Conservation (phyloP, 495 filamentous ascomycete species). For the Jackrogersella minutella region DNA sequence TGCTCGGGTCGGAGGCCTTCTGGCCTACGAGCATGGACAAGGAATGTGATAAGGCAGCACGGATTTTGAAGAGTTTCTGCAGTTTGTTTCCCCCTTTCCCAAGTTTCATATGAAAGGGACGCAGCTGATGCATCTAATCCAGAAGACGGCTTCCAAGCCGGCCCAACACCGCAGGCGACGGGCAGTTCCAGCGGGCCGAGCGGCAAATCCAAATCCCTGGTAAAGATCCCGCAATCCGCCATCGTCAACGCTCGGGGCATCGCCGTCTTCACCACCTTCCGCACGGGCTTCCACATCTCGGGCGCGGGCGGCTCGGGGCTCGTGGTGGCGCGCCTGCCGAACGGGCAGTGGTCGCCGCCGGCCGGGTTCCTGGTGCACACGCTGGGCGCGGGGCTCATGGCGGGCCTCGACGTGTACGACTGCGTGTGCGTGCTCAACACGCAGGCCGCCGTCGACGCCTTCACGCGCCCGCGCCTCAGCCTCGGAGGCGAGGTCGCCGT, state of each 20-base stretch:
- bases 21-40: slow-evolving; percentile 83
- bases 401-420: slow-evolving; percentile 85
- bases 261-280: slow-evolving; percentile 86
- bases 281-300: slow-evolving; percentile 81
- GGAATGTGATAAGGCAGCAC: slow-evolving; percentile 83
- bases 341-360: slow-evolving; percentile 79
- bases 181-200: slow-evolving; percentile 15
- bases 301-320: slow-evolving; percentile 80
- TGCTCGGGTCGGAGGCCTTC: slow-evolving; percentile 78
- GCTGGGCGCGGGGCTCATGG: slow-evolving; percentile 76
- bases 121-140: slow-evolving; percentile 17
- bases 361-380: slow-evolving; percentile 83
- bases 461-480: slow-evolving; percentile 73
- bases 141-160: slow-evolving; percentile 56
- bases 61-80: slow-evolving; percentile 82
- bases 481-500: slow-evolving; percentile 78
- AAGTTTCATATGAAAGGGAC: background rate
- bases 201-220: slow-evolving; percentile 48
- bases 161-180: background rate
- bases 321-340: slow-evolving; percentile 71
- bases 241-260: slow-evolving; percentile 76
- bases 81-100: slow-evolving; percentile 52
- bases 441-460: slow-evolving; percentile 72
- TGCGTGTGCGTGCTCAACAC: slow-evolving; percentile 84
- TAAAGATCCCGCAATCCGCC: slow-evolving; percentile 77